These are phyloP conservation scores for Claviceps lovelessii DNA, from an alignment of 2,329 filamentous ascomycete species.

Conservation along the genomic window DNA sequence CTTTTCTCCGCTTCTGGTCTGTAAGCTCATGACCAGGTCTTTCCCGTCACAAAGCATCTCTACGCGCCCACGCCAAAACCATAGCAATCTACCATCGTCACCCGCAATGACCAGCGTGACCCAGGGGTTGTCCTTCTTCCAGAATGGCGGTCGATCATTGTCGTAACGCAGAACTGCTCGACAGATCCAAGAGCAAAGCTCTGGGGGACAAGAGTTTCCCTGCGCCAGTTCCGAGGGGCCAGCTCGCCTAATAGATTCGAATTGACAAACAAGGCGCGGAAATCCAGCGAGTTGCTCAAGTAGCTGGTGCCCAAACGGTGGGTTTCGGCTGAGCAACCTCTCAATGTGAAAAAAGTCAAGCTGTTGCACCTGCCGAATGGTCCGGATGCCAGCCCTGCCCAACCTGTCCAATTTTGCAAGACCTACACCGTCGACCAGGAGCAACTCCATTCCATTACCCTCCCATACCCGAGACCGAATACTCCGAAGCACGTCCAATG, in stretches of 20 bases:
- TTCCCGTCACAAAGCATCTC: conserved; percentile 48
- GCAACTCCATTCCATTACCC: conserved; percentile 62
- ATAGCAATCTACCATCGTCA: conserved; percentile 34
- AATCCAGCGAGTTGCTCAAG: conserved; percentile 53
- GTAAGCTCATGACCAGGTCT: conserved; percentile 38
- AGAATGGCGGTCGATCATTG: conserved; percentile 49
- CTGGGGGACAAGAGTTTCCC: not conserved
- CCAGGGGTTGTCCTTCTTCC: conserved; percentile 49
- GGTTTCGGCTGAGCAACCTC: conserved; percentile 59
- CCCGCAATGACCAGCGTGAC: conserved; percentile 63
- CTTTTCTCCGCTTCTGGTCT: conserved; percentile 39
- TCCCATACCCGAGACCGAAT: conserved; percentile 70
- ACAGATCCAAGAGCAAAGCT: conserved; percentile 25
- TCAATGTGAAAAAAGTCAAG: conserved; percentile 63
- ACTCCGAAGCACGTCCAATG: conserved; percentile 65
- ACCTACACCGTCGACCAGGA: conserved; percentile 70
- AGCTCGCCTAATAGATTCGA: conserved; percentile 18
- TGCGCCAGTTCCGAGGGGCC: not conserved
- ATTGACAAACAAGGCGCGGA: conserved; percentile 38
- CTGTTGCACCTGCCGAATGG: conserved; percentile 52
- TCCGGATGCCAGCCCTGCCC: conserved; percentile 52
- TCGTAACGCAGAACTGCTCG: conserved; percentile 55
- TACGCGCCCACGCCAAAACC: conserved; percentile 53
- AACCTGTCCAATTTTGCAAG: conserved; percentile 62
- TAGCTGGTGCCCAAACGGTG: conserved; percentile 65